A percentile compares a stretch with the other conserved stretches of the same genome.
phyloP scores from a whole-genome alignment of 768 basidiomycete genomes.

The Rhizopogon vulgaris region DNA sequence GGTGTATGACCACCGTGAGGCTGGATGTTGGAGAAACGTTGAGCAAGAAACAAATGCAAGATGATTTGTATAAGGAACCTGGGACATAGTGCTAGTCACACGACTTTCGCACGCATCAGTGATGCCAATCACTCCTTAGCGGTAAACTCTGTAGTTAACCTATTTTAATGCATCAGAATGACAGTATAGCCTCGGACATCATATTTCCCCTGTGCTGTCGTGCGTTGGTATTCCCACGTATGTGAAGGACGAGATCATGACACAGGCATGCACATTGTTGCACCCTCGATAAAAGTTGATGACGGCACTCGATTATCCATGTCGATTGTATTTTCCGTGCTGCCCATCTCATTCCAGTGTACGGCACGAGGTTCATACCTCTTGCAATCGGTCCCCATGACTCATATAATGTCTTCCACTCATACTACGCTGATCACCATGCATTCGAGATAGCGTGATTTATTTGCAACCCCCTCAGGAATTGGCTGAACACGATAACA shows the following conservation, averaged over 20 bases:
- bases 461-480: too few relatives aligned
- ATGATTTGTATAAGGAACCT: too few relatives aligned
- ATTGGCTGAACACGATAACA: too few relatives aligned
- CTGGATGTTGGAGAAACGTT: too few relatives aligned
- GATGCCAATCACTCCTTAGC: too few relatives aligned
- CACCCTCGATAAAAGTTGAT: conserved; percentile 6
- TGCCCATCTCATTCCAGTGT: conserved; percentile 17
- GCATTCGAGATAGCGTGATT: conserved; percentile 14
- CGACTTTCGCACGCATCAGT: too few relatives aligned
- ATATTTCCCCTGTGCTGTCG: conserved; percentile 19
- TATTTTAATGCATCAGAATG: too few relatives aligned
- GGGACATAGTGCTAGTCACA: too few relatives aligned
- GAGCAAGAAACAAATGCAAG: too few relatives aligned
- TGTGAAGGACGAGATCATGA: conserved; percentile 9
- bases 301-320: conserved; percentile 2
- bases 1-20: too few relatives aligned
- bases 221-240: conserved; percentile 19
- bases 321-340: conserved; percentile 11
- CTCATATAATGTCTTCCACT: conserved; percentile 10
- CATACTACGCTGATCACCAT: conserved; percentile 13
- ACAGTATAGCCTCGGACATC: too few relatives aligned
- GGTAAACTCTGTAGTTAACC: too few relatives aligned
- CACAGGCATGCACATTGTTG: conserved; percentile 22
- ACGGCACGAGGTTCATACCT: conserved; percentile 5
- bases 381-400: conserved; percentile 2